Evolutionary conservation across 805 yeast species (phyloP).

Genomic region (Metschnikowia cerradonensis): DNA sequence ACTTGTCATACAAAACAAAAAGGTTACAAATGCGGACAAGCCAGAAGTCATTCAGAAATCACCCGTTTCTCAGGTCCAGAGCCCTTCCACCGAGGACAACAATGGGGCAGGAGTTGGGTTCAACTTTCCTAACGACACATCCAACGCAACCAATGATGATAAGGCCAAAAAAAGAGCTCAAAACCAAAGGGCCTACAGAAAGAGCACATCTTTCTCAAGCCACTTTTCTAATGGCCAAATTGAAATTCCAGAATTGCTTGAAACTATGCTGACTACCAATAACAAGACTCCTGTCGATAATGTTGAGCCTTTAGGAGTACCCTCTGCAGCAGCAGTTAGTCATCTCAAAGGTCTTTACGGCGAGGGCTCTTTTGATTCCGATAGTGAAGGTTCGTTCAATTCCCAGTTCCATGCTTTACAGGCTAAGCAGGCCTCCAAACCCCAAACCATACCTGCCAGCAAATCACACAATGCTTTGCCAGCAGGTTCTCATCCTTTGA

Average conservation of each 20-base stretch:
- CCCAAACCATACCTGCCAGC: conserved; percentile 1
- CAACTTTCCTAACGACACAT: conserved; percentile 34
- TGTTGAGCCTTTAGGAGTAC: conserved; percentile 36
- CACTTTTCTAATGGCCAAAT: conserved; percentile 31
- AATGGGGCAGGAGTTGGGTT: conserved; percentile 34
- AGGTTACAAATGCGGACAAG: background rate
- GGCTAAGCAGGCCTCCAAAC: background rate
- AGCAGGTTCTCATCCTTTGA: conserved; percentile 4
- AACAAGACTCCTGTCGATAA: background rate
- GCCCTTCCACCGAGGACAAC: conserved; percentile 21
- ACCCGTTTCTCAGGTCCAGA: background rate
- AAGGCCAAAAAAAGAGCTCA: conserved; percentile 8
- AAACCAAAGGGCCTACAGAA: conserved; percentile 10
- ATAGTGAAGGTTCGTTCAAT: conserved; percentile 25
- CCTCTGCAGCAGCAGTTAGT: conserved; percentile 29
- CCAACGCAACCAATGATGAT: conserved; percentile 32
- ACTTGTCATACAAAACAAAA: background rate
- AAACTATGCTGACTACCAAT: conserved; percentile 1
- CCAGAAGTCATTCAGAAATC: background rate
- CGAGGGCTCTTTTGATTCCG: conserved; percentile 30
- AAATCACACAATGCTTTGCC: conserved; percentile 2
- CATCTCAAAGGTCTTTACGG: conserved; percentile 23
- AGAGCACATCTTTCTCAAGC: conserved; percentile 10
- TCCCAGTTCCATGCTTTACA: conserved; percentile 17
- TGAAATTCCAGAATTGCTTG: conserved; percentile 38